Evolutionary conservation across 495 filamentous ascomycete genomes (phyloP).

Genomic region (Sabuloglossum arenarium): DNA sequence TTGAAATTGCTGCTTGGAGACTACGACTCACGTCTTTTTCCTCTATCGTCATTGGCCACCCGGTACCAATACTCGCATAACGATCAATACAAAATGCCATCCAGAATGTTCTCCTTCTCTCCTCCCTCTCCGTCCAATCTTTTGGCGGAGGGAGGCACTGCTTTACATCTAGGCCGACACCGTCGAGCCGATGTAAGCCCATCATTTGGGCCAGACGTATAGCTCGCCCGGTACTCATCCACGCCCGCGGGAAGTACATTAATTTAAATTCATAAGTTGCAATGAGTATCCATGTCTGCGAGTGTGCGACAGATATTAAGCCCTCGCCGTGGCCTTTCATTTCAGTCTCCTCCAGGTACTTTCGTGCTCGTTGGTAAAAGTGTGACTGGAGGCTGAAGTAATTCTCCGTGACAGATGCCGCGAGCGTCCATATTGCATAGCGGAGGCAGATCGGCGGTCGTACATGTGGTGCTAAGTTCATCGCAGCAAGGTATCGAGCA

Average conservation of each 20-base stretch:
- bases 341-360: slow-evolving; percentile 77
- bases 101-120: slow-evolving; percentile 86
- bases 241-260: slow-evolving; percentile 95
- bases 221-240: slow-evolving; percentile 72
- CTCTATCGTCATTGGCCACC: slow-evolving; percentile 89
- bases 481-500: slow-evolving; percentile 59
- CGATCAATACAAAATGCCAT: slow-evolving; percentile 76
- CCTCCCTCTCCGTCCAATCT: slow-evolving; percentile 88
- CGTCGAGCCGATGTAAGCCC: slow-evolving; percentile 77
- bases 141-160: slow-evolving; percentile 65
- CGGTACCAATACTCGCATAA: slow-evolving; percentile 91
- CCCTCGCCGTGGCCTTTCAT: slow-evolving; percentile 84
- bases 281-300: slow-evolving; percentile 65
- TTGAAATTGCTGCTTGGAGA: neutral
- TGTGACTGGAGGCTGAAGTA: slow-evolving; percentile 54
- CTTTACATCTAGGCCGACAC: slow-evolving; percentile 73
- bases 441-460: slow-evolving; percentile 75
- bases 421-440: slow-evolving; percentile 86
- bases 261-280: slow-evolving; percentile 81
- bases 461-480: slow-evolving; percentile 68
- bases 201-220: slow-evolving; percentile 74
- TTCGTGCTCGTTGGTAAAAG: slow-evolving; percentile 74
- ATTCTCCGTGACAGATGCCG: slow-evolving; percentile 64
- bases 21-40: slow-evolving; percentile 54
- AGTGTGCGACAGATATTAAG: slow-evolving; percentile 60